Evolutionary conservation across 2,329 filamentous ascomycete species (phyloP), one percentile per base, ranked within the genome.

Genomic region (Elsinoe ampelina): DNA sequence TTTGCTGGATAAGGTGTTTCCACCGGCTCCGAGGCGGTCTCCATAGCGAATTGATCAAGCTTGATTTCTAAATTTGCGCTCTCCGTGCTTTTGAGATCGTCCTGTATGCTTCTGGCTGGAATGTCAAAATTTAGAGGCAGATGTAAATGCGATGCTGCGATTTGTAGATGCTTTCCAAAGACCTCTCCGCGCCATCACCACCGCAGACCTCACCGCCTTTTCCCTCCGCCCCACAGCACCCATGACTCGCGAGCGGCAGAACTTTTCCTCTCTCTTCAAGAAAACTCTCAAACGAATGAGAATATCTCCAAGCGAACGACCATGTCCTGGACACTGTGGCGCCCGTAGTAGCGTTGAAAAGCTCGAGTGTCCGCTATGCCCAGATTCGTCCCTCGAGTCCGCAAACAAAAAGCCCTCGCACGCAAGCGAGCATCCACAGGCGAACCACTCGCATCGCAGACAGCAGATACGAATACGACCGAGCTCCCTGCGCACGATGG

Each of bases 371-470:
- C 26, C 7, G 26, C 73, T 71, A 69, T 71, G 67, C 68, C 70
- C 42, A 77, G 76, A 60, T 79, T 77, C 61, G 73, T 78, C 12
- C 79, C 79, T 30, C 73, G 80, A 43, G 76, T 81, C 66, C 76
- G 80, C 57, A 84, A 84, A 65, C 80, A 82, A 63, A 78, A 78
- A 65, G 83, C 82, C 36, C 75, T 87, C 17, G 86, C 85, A 30
- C 81, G 85, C 39, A 74, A 81, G 64, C 79, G 79, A 66, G 73
- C 72, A 47, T 42, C 55, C 36, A 38, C 38, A 50, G 41, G 41
- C 41, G 41, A 26, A 12, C 19, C 43, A n/a, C 38, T 39, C 15
- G n/a, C 32, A 7, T 71, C 77, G 58, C 72, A 73, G 60, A 70
- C 65, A 30, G 68, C 76, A 58, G 75, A 86, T 63, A 75, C 79